Conservation (phyloP, 2,329 filamentous ascomycete species). For the Aspergillus novoparasiticus region DNA sequence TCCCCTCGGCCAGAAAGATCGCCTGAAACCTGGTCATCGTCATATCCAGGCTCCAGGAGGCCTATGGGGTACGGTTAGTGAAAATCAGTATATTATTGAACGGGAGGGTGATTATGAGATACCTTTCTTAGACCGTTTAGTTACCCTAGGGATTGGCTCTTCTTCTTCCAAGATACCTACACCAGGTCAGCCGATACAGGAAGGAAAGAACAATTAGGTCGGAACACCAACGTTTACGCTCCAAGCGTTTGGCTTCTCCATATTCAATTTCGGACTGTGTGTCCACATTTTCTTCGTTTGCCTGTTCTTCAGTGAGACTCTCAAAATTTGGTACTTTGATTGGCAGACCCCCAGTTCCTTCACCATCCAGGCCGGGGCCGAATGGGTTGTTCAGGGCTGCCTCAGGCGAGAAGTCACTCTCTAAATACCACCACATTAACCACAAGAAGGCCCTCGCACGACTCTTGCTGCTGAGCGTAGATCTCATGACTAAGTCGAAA, state of each 20-base stretch:
- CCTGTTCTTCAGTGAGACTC: conserved; percentile 51
- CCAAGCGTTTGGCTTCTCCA: conserved; percentile 51
- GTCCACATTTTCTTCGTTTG: conserved; percentile 54
- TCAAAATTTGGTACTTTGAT: conserved; percentile 52
- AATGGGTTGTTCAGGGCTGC: conserved; percentile 91
- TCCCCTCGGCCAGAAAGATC: conserved; percentile 25
- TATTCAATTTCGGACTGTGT: conserved; percentile 52
- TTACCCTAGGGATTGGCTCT: conserved; percentile 45
- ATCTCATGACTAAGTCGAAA: conserved; percentile 94
- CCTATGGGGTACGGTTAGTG: neutral
- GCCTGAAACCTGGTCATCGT: conserved; percentile 38
- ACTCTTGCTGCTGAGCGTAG: conserved; percentile 76
- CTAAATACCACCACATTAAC: conserved; percentile 99
- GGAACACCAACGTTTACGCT: conserved; percentile 46
- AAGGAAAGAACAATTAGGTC: neutral
- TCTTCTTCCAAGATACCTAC: conserved; percentile 52
- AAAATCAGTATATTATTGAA: neutral
- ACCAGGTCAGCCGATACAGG: conserved; percentile 13
- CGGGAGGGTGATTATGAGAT: conserved; percentile 13
- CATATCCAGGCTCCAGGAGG: conserved; percentile 30
- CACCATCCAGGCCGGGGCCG: conserved; percentile 56
- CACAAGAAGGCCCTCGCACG: conserved; percentile 88
- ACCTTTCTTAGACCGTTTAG: conserved; percentile 50
- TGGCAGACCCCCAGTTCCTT: conserved; percentile 46
- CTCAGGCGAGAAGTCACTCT: conserved; percentile 89